Percentiles rank a stretch among this genome's conserved stretches.
Conservation (phyloP, 208 protist species). For the Trypanosoma brucei region DNA sequence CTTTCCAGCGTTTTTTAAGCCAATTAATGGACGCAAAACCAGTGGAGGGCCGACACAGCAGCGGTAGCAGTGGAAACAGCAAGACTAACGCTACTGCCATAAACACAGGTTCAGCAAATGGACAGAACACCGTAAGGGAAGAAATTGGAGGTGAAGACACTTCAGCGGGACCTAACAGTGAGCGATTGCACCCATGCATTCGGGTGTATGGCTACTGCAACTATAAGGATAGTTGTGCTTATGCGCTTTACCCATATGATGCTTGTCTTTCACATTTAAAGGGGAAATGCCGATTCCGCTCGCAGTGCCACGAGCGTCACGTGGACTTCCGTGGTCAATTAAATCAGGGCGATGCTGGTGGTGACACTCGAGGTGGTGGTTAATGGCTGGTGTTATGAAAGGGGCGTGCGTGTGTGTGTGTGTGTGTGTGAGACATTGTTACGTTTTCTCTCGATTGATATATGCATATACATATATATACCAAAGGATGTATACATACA, state of each 20-base stretch:
- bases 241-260: conserved; percentile 85
- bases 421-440: too few relatives aligned
- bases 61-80: conserved; percentile 17
- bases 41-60: conserved; percentile 13
- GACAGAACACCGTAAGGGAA: conserved; percentile 7
- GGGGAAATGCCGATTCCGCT: conserved; percentile 82
- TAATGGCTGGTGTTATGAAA: background rate
- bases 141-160: conserved; percentile 6
- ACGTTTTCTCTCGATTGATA: background rate
- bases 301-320: conserved; percentile 85
- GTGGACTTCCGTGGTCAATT: conserved; percentile 76
- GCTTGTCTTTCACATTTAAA: conserved; percentile 87
- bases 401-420: too few relatives aligned
- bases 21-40: conserved; percentile 42
- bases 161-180: conserved; percentile 25
- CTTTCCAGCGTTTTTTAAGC: conserved; percentile 74
- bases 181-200: conserved; percentile 81
- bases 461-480: conserved; percentile 13
- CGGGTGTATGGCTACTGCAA: conserved; percentile 89
- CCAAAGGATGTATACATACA: background rate
- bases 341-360: conserved; percentile 29
- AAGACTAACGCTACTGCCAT: conserved; percentile 7
- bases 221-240: conserved; percentile 81
- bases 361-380: background rate
- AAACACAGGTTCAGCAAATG: conserved; percentile 1